Conservation (phyloP, 495 filamentous ascomycete genomes). For the Bacidia gigantensis region DNA sequence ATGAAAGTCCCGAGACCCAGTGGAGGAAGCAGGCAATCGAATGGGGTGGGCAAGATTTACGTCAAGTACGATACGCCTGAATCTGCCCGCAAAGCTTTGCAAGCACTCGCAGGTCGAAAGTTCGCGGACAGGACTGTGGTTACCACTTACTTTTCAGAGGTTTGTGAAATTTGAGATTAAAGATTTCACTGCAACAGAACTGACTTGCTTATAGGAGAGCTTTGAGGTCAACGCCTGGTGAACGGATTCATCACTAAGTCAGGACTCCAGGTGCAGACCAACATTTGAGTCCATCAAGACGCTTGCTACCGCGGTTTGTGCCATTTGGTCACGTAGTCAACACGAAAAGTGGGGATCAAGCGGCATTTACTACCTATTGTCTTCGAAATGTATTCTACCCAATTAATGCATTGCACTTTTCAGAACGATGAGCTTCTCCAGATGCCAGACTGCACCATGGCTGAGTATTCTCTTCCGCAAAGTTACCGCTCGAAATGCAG, state of each 20-base stretch:
- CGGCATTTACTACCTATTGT: too few relatives aligned
- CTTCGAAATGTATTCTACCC: too few relatives aligned
- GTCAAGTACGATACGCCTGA: slow-evolving; percentile 78
- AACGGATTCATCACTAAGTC: slow-evolving; percentile 11
- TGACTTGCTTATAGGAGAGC: slow-evolving; percentile 43
- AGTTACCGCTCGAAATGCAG: too few relatives aligned
- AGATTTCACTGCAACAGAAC: neutral
- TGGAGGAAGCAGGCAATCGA: slow-evolving; percentile 62
- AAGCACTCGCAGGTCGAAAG: slow-evolving; percentile 79
- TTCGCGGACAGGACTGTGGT: slow-evolving; percentile 94
- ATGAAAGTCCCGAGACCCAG: slow-evolving; percentile 84
- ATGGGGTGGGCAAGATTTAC: slow-evolving; percentile 94
- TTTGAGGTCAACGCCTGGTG: slow-evolving; percentile 71
- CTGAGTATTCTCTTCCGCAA: too few relatives aligned
- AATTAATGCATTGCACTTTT: too few relatives aligned
- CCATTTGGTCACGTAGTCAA: too few relatives aligned
- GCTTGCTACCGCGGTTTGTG: too few relatives aligned
- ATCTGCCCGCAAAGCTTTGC: slow-evolving; percentile 68
- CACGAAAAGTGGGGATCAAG: too few relatives aligned
- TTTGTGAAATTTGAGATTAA: slow-evolving; percentile 26
- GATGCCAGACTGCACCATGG: too few relatives aligned
- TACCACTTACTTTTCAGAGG: slow-evolving; percentile 87
- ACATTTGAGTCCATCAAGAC: too few relatives aligned
- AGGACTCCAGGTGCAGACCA: too few relatives aligned
- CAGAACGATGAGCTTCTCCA: too few relatives aligned